Base-by-base conservation (phyloP, 768 basidiomycete species). In the Boletus sp. region DNA sequence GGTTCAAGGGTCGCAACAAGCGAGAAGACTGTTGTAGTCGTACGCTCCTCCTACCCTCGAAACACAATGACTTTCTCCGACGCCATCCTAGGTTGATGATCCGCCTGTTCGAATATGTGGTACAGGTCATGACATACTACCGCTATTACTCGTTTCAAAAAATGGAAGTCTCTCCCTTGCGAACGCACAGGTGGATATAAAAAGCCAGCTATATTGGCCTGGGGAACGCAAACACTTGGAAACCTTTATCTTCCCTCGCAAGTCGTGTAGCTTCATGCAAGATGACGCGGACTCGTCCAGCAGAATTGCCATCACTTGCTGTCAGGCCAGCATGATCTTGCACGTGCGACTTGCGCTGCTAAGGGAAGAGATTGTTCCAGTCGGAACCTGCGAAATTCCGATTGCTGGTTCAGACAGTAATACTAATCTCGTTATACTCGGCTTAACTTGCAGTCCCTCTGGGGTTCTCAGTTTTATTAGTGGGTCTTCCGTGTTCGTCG, bases 401-500 rank as follows among this genome's bases (percentile, higher is more conserved):
- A 51, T 69, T 3, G 15, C 55, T 50, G 51, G 40, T 32, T 50
- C 54, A 23, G 45, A 43, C 30, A 40, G 19, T 5, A 33, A 40
- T 23, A 14, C 10, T 3, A 9, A 55, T 11, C 4, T 41, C 14
- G 23, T 29, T 37, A 47, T 65, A 32, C 30, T 30, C 7, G 54
- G 61, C 30, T 27, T 70, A 14, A 64, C 65, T 40, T 70, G 67
- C 48, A 83, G 80, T 56, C 37, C 69, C 0, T 75, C 77, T 6
- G 84, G 83, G 19, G 70, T 72, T 59, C 53, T 84, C 41, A 80
- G 74, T 55, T 62, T 83, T 32, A 63, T 84, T n/a, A 67, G 83
- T 83, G 62, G 38, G 79, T 70, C 15, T 33, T 40, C 17, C 35
- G n/a, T 33, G 2, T 13, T 33, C 11, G 4, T 38, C 29, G 17